Conservation (phyloP, 2,329 filamentous ascomycete species). For the Fusarium pilosicola region DNA sequence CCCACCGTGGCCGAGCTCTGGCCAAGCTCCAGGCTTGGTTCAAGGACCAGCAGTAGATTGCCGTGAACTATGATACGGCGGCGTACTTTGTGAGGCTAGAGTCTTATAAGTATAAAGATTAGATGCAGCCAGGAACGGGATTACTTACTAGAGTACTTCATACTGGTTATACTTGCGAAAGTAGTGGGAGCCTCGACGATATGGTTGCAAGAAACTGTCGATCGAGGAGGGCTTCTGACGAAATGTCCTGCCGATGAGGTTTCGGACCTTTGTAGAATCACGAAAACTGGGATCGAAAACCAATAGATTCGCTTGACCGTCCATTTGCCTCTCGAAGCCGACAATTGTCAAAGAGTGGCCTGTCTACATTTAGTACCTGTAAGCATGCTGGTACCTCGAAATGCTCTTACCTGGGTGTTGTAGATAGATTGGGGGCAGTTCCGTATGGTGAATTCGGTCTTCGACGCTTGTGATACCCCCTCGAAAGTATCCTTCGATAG, state of each 20-base stretch:
- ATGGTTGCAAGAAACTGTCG: conserved; percentile 69
- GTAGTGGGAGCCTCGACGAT: conserved; percentile 76
- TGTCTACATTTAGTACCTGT: conserved; percentile 35
- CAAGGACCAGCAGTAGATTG: conserved; percentile 51
- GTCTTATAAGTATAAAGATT: conserved; percentile 4
- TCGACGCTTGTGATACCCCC: conserved; percentile 56
- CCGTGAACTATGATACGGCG: not conserved
- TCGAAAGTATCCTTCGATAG: conserved; percentile 80
- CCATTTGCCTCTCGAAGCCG: conserved; percentile 76
- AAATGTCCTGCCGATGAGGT: conserved; percentile 63
- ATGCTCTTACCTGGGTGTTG: conserved; percentile 75
- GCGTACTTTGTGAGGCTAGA: conserved; percentile 35
- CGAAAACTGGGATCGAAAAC: conserved; percentile 90
- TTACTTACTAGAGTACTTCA: conserved; percentile 77
- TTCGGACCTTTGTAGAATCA: conserved; percentile 71
- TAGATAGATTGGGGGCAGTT: conserved; percentile 86
- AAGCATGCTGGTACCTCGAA: not conserved
- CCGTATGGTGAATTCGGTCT: conserved; percentile 72
- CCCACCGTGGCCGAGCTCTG: conserved; percentile 88
- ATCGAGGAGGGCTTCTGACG: conserved; percentile 52
- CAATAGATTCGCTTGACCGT: conserved; percentile 75
- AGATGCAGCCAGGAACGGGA: not conserved
- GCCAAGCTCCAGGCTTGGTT: conserved; percentile 88
- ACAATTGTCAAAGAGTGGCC: conserved; percentile 93
- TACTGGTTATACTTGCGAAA: conserved; percentile 79